phyloP scores from a whole-genome alignment of 768 basidiomycete species.

The Suillus plorans region DNA sequence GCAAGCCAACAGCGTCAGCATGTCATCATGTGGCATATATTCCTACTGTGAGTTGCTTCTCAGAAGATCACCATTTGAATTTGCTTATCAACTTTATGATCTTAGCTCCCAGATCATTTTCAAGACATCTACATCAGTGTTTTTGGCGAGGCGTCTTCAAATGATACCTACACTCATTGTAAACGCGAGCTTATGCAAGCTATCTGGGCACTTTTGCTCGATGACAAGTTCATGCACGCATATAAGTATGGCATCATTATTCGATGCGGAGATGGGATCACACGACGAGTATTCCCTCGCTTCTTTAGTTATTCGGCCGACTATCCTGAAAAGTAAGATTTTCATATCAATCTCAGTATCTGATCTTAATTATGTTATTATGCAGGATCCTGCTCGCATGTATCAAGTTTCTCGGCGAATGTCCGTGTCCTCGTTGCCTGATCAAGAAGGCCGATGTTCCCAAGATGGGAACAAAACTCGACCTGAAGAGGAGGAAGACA shows the following conservation, averaged over 20 bases:
- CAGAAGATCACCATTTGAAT: not conserved
- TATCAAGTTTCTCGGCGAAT: not conserved
- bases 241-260: slow-evolving; percentile 11
- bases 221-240: slow-evolving; percentile 17
- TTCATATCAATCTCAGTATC: not conserved
- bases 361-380: not conserved
- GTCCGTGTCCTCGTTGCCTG: slow-evolving; percentile 20
- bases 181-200: slow-evolving; percentile 19
- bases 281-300: slow-evolving; percentile 14
- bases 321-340: slow-evolving; percentile 24
- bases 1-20: slow-evolving; percentile 9
- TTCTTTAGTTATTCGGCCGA: slow-evolving; percentile 23
- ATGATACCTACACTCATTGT: slow-evolving; percentile 14
- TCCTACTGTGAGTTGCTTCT: slow-evolving; percentile 1
- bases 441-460: slow-evolving; percentile 7
- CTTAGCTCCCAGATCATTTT: not conserved
- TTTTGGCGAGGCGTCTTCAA: not conserved
- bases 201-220: slow-evolving; percentile 14
- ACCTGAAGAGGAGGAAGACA: not conserved
- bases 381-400: not conserved
- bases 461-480: not conserved
- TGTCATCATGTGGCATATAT: slow-evolving; percentile 17
- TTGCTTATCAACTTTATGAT: not conserved
- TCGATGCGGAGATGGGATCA: slow-evolving; percentile 6
- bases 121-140: slow-evolving; percentile 3